Evolutionary conservation across 495 filamentous ascomycete genomes (phyloP).

Genomic region (Trichocladium antarcticum): DNA sequence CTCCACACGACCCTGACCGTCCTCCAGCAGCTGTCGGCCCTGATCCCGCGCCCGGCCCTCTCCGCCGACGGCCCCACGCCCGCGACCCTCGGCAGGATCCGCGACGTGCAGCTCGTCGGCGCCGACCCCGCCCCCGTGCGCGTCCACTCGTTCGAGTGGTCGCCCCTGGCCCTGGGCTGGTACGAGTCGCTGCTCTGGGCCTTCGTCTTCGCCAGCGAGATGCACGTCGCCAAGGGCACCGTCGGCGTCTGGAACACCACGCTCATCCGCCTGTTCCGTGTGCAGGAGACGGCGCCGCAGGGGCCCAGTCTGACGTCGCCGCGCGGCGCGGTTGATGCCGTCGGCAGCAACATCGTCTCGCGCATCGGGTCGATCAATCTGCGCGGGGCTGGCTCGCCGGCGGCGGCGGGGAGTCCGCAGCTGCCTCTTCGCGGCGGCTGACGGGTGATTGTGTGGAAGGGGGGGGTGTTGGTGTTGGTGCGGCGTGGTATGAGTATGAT

Average conservation of each 20-base stretch:
- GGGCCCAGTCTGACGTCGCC: constrained; percentile 75
- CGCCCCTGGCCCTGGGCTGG: constrained; percentile 83
- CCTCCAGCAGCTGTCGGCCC: constrained; percentile 49
- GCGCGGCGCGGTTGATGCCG: constrained; percentile 87
- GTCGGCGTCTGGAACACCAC: constrained; percentile 97
- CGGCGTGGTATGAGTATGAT: background rate
- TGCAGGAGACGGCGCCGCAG: constrained; percentile 70
- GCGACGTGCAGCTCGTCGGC: constrained; percentile 37
- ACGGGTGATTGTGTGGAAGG: background rate
- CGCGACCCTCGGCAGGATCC: constrained; percentile 30
- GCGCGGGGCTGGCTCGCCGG: constrained; percentile 22
- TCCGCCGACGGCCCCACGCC: constrained; percentile 27
- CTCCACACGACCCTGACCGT: constrained; percentile 81
- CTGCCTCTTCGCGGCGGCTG: background rate
- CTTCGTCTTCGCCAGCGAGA: constrained; percentile 85
- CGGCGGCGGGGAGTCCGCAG: background rate
- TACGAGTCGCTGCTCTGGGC: constrained; percentile 92
- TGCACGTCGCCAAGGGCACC: constrained; percentile 75
- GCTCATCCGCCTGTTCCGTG: constrained; percentile 72
- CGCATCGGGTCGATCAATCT: constrained; percentile 69
- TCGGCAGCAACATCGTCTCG: constrained; percentile 82
- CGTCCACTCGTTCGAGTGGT: constrained; percentile 93
- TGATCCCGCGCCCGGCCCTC: constrained; percentile 35
- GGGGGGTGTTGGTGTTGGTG: constrained; percentile 13
- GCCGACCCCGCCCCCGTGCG: constrained; percentile 67